Conservation (phyloP, 768 basidiomycete genomes). For the Suillus ampliporus region DNA sequence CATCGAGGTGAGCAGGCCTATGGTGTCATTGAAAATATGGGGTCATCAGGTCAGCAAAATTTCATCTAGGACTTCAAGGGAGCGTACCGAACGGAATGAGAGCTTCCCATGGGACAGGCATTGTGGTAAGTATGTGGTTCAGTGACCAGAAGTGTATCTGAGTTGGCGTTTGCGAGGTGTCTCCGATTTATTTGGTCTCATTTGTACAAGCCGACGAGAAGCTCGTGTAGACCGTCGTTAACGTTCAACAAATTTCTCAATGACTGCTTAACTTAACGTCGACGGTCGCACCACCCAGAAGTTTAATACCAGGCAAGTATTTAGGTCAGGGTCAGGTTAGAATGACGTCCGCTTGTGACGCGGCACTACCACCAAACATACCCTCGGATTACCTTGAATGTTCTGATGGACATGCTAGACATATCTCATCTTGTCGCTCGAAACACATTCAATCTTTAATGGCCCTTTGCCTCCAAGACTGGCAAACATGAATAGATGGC, state of each 20-base stretch:
- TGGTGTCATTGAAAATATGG: conserved; percentile 15
- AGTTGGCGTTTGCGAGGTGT: conserved; percentile 5
- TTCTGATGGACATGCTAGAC: too few relatives aligned
- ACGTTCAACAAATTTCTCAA: background rate
- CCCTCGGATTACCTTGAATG: background rate
- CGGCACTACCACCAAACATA: background rate
- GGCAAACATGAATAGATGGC: conserved; percentile 11
- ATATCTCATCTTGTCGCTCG: background rate
- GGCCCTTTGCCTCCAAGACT: conserved; percentile 16
- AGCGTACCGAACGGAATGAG: conserved; percentile 89
- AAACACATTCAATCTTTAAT: conserved; percentile 16
- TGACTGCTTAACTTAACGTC: too few relatives aligned
- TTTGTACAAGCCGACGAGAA: conserved; percentile 23
- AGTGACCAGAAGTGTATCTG: background rate
- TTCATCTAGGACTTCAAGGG: background rate
- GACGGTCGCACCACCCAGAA: background rate
- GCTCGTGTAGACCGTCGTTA: too few relatives aligned
- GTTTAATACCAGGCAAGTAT: background rate
- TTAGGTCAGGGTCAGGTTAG: too few relatives aligned
- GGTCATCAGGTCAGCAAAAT: background rate
- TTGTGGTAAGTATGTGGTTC: conserved; percentile 41
- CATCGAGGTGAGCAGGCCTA: conserved; percentile 85
- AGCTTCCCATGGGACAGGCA: conserved; percentile 98
- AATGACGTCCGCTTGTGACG: too few relatives aligned
- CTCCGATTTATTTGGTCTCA: conserved; percentile 22